Base-by-base conservation (phyloP, 306 rosid genomes). In the Astragalus membranaceus region DNA sequence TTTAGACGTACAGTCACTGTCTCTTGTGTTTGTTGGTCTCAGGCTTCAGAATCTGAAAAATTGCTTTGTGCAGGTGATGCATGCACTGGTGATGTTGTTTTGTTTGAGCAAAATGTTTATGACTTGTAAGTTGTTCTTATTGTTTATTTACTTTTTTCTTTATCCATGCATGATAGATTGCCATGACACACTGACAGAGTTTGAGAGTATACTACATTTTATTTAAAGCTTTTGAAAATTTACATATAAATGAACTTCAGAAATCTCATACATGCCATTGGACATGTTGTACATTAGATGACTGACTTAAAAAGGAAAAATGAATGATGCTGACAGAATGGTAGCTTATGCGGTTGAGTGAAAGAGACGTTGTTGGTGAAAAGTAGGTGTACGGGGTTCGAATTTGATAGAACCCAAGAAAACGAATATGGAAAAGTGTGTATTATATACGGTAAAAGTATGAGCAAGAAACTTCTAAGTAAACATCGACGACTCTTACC, bases 81-180 rank as follows among this genome's bases (percentile, higher is more conserved):
- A 50, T 90, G 98, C 83, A 82, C 85, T 1, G 90, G 94, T 13
- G 98, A 93, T 83, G 80, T 90, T 78, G 97, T 93, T 69, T 79
- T 88, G 86, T 93, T 90, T 65, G 96, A 93, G 86, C 97, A 90
- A 65, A 88, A 90, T 68, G 94, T 94, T 37, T 88, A 90, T 62
- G 94, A 87, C 68, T 90, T 81, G 96, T 93, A 87, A 87, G 97
- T 9, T 47, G 10, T 49, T 51, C 5, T 36, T 55, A 78, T 58
- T 15, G 5, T 20, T 33, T 51, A 6, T 29, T 12, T 53, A 29
- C 26, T 10, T 29, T 30, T n/a, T 2, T 62, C 70, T 60, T 2
- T 78, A 7, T 50, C 37, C 42, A 42, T 49, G 52, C 49, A 52
- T 49, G 16, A 64, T 74, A 20, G 20, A 63, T 57, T 57, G 42